phyloP scores from a whole-genome alignment of 2,329 filamentous ascomycete species.

The Helminthosporium solani region DNA sequence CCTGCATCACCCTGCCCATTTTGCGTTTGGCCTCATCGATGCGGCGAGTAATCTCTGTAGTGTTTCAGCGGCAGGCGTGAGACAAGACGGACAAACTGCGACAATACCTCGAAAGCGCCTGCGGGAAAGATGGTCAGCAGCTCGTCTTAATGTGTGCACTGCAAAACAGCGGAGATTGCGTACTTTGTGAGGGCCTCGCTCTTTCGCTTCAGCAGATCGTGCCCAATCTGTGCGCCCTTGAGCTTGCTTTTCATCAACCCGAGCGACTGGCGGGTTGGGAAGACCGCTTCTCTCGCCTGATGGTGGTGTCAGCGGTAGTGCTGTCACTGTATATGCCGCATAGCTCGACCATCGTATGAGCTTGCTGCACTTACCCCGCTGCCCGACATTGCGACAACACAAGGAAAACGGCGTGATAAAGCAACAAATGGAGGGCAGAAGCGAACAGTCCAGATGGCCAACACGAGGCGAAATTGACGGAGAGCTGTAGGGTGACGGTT shows the following conservation, averaged over 20 bases:
- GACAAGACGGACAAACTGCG: constrained; percentile 4
- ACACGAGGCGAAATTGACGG: too few species aligned
- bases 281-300: constrained; percentile 92
- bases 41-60: constrained; percentile 80
- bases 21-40: constrained; percentile 99
- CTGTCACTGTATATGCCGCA: constrained; percentile 19
- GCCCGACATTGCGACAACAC: constrained; percentile 51
- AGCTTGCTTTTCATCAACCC: constrained; percentile 97
- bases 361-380: constrained; percentile 51
- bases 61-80: constrained; percentile 24
- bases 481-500: too few species aligned
- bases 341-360: constrained; percentile 14
- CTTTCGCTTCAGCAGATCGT: constrained; percentile 95
- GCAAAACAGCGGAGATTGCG: constrained; percentile 22
- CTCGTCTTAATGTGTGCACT: background rate
- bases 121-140: constrained; percentile 20
- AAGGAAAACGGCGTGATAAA: constrained; percentile 13
- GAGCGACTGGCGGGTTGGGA: constrained; percentile 95
- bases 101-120: constrained; percentile 83
- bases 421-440: too few species aligned
- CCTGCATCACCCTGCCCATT: constrained; percentile 99
- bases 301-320: constrained; percentile 24
- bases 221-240: constrained; percentile 75
- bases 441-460: too few species aligned
- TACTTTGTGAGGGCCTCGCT: constrained; percentile 98